phyloP scores from a whole-genome alignment of 148 eudicot genomes.

The Cornus kousa region DNA sequence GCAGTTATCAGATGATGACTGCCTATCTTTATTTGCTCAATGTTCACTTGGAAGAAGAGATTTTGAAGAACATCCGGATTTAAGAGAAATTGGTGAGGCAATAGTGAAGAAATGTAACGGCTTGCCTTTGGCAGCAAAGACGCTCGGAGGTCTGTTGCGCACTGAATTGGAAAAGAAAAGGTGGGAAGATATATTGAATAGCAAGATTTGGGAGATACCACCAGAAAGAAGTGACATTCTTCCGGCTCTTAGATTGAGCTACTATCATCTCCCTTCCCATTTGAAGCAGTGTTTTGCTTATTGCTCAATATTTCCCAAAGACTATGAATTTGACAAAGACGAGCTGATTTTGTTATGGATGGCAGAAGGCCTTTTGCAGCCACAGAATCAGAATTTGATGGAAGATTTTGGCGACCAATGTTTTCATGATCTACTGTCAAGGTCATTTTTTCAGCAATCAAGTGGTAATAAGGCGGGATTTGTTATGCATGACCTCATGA shows the following conservation, averaged over 20 bases:
- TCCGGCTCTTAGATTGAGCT: slow-evolving; percentile 22
- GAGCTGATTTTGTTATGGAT: slow-evolving; percentile 22
- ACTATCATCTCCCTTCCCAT: slow-evolving; percentile 24
- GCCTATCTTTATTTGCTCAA: neutral
- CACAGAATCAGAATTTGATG: neutral
- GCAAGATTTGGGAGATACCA: neutral
- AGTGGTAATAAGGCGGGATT: neutral
- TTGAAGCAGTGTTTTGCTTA: slow-evolving; percentile 24
- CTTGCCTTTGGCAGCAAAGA: slow-evolving; percentile 29
- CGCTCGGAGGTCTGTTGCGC: slow-evolving; percentile 21
- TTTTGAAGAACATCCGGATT: neutral
- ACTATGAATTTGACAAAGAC: slow-evolving; percentile 18
- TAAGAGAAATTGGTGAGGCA: slow-evolving; percentile 8
- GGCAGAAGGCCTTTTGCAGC: slow-evolving; percentile 17
- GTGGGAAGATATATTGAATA: slow-evolving; percentile 17
- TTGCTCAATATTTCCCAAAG: slow-evolving; percentile 27
- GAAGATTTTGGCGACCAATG: neutral
- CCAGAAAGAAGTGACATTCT: neutral
- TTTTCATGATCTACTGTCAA: neutral
- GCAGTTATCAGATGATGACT: neutral
- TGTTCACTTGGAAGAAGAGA: neutral
- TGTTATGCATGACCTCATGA: slow-evolving; percentile 4
- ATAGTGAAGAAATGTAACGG: slow-evolving; percentile 21
- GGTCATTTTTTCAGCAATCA: neutral
- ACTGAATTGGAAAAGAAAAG: neutral